Evolutionary conservation across 73 alveolate species (phyloP).

Genomic region (Paramecium octaurelia): DNA sequence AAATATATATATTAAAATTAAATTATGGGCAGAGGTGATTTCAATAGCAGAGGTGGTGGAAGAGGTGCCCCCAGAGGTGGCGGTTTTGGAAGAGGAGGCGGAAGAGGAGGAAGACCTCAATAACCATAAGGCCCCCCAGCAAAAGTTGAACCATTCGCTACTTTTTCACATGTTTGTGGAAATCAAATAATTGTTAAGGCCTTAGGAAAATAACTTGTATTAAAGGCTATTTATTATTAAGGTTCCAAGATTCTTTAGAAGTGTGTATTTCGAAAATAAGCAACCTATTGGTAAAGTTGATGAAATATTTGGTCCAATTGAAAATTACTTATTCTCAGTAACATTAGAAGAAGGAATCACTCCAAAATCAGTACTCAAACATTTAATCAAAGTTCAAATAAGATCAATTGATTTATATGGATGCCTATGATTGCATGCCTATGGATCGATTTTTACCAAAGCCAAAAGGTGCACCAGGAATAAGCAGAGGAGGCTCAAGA

Average conservation of each 20-base stretch:
- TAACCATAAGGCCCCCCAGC: slow-evolving; percentile 57
- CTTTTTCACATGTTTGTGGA: slow-evolving; percentile 59
- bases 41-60: slow-evolving; percentile 46
- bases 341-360: slow-evolving; percentile 53
- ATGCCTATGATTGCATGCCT: slow-evolving; percentile 58
- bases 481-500: slow-evolving; percentile 54
- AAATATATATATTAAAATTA: neutral
- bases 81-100: slow-evolving; percentile 46
- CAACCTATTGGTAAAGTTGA: slow-evolving; percentile 53
- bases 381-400: neutral
- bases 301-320: slow-evolving; percentile 62
- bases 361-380: slow-evolving; percentile 40
- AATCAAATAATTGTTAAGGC: slow-evolving; percentile 54
- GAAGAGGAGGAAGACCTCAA: slow-evolving; percentile 52
- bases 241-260: slow-evolving; percentile 65
- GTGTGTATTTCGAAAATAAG: slow-evolving; percentile 58
- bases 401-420: slow-evolving; percentile 52
- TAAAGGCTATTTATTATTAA: neutral
- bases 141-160: slow-evolving; percentile 59
- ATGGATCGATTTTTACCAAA: slow-evolving; percentile 60
- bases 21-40: slow-evolving; percentile 61
- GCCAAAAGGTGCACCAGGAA: slow-evolving; percentile 64
- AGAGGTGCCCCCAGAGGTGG: slow-evolving; percentile 60
- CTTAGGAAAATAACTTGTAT: neutral
- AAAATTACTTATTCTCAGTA: slow-evolving; percentile 42